A percentile compares a stretch with the other conserved stretches of the same genome.
Evolutionary conservation across 1,139 yeast genomes (phyloP).

Genomic region (Zygotorulaspora mrakii): DNA sequence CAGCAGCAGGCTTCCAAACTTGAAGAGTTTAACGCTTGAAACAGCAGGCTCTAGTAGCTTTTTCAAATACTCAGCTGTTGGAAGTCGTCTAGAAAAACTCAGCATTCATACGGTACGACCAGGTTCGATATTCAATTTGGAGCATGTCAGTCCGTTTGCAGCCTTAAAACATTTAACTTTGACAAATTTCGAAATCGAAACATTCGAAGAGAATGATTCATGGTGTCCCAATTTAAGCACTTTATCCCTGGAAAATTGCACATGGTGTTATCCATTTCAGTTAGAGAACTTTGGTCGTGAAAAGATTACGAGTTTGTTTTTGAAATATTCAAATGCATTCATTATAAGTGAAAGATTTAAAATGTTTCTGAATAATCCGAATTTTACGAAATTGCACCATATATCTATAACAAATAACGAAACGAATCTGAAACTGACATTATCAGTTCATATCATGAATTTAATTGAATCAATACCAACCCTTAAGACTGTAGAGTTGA

Average conservation of each 20-base stretch:
- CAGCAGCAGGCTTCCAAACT: constrained; percentile 18
- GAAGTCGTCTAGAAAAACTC: constrained; percentile 20
- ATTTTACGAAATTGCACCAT: constrained; percentile 26
- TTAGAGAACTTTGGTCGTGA: constrained; percentile 29
- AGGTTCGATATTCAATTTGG: constrained; percentile 31
- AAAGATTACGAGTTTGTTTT: constrained; percentile 23
- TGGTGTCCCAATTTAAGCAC: constrained; percentile 14
- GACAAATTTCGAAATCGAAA: constrained; percentile 32
- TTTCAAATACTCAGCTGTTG: constrained; percentile 30
- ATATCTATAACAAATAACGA: constrained; percentile 32
- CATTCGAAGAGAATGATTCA: constrained; percentile 27
- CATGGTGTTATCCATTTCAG: constrained; percentile 37
- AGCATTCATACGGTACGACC: constrained; percentile 23
- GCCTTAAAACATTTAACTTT: constrained; percentile 24
- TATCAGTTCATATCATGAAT: constrained; percentile 31
- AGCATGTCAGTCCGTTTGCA: constrained; percentile 31
- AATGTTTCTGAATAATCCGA: constrained; percentile 31
- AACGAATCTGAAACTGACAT: constrained; percentile 26
- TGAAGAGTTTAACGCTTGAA: constrained; percentile 23
- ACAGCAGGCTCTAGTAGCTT: constrained; percentile 34
- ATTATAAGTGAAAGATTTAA: constrained; percentile 36
- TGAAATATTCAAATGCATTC: constrained; percentile 33
- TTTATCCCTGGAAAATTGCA: constrained; percentile 31
- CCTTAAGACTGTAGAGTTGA: constrained; percentile 27
- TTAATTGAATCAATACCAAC: constrained; percentile 32